Base-by-base conservation (phyloP, 345 rosid genomes). In the Atalantia buxifolia region DNA sequence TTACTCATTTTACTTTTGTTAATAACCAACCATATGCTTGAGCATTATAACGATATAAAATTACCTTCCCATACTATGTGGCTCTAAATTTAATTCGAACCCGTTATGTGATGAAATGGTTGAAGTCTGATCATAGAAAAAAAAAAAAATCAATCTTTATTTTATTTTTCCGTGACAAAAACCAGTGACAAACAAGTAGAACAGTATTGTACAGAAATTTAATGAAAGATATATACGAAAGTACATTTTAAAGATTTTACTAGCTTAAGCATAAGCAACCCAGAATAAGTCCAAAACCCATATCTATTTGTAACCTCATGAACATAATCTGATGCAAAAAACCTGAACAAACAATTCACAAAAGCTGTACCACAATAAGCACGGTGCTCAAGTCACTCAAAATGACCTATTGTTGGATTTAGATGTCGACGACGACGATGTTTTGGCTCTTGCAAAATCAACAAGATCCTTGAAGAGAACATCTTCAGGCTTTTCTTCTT, bases 391-490 rank as follows among this genome's bases (percentile, higher is more conserved):
- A 10, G 4, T 63, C 36, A 50, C 78, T 94, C 87, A 94, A 74
- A 87, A 89, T 42, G 98, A 90, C 72, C 90, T 89, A 78, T 84
- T 88, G 76, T 92, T 96, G 6, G 78, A 38, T 30, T 94, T 70
- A 48, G 97, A 82, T 3, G 97, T 94, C 0, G 78, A 36, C 14
- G 96, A 76, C 48, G 97, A 82, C 1, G 97, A 89, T 13, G 98
- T 83, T 88, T 94, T 96, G 83, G 95, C 84, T 87, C 87, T 96
- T 0, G 97, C 93, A 81, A 94, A 92, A 80, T 94, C 99, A 57
- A 96, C 85, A 63, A 96, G 87, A 83, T 94, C 99, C 84, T 92
- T 90, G 88, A 96, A 94, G 72, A 96, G 94, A 60, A 83, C 92
- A 80, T 92, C 98, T 81, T 96, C 98, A 40, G 91, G 92, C 82